Base-by-base conservation (phyloP, 768 basidiomycete genomes). In the Tricholomella constricta region DNA sequence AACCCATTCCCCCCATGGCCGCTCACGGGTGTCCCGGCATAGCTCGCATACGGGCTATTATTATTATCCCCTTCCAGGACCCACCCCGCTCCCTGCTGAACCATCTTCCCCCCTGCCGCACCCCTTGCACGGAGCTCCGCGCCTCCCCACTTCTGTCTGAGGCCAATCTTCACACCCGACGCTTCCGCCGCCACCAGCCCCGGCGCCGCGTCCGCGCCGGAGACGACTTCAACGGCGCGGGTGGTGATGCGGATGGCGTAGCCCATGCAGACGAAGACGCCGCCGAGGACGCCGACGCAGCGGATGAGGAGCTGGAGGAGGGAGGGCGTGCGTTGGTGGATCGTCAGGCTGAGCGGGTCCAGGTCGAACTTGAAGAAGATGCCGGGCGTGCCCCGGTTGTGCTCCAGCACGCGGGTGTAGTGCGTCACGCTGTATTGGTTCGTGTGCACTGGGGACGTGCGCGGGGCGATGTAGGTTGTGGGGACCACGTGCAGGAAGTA, bases 351-450 rank as follows among this genome's bases (percentile, higher is more conserved):
- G 71, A 98, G 80, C 0, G 95, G 94, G 65, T 99, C 96, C 32
- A 98, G 72, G 53, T 99, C 95, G 67, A 93, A 98, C 71, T 98
- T 97, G 87, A 98, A 97, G 78, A 96, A 98, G 66, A 98, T 96
- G 14, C 91, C 95, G 0, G 96, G 96, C 0, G 92, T 87, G 6
- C 90, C 91, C 14, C 76, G 72, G 57, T 90, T 83, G 64, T 91
- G 89, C 17, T 83, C 74, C 2, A 97, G 73, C 15, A 81, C 78
- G 26, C 91, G 84, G 1, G 82, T 85, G 61, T 98, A 96, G 70
- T 97, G 93, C 0, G 93, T 98, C 5, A 98, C 96, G 41, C 91
- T 91, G 72, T 98, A 98, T 69, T 96, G 91, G 64, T 90, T 81
- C 2, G 91, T 94, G 35, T 80, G 66, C 3, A 93, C 69, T 4